A percentile compares a stretch with the other conserved stretches of the same genome.
phyloP scores from a whole-genome alignment of 768 basidiomycete genomes.

The Leccinum fibrillosum region DNA sequence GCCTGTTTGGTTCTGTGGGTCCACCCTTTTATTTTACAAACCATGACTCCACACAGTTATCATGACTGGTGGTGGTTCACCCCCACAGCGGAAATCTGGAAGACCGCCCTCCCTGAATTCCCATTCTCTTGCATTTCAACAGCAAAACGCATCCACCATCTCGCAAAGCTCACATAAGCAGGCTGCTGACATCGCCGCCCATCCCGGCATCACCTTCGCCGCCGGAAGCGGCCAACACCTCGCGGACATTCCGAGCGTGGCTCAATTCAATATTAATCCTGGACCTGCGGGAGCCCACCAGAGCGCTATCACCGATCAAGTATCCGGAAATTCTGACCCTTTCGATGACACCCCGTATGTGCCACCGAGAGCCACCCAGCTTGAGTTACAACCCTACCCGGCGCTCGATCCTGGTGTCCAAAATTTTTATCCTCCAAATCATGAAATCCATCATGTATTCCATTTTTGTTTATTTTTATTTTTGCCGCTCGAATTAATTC shows the following conservation, averaged over 20 bases:
- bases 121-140: conserved; percentile 17
- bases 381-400: conserved; percentile 16
- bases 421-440: conserved; percentile 11
- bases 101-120: conserved; percentile 5
- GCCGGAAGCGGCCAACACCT: conserved; percentile 11
- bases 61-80: conserved; percentile 27
- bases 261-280: conserved; percentile 9
- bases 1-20: conserved; percentile 35
- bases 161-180: conserved; percentile 8
- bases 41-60: conserved; percentile 23
- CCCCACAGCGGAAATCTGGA: conserved; percentile 13
- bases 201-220: conserved; percentile 11
- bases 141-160: conserved; percentile 7
- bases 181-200: conserved; percentile 17
- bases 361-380: conserved; percentile 24
- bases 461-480: background rate
- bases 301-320: conserved; percentile 6
- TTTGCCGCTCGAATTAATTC: background rate
- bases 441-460: conserved; percentile 17
- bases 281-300: conserved; percentile 11
- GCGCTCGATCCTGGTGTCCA: conserved; percentile 10
- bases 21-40: conserved; percentile 27
- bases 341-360: conserved; percentile 30
- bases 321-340: conserved; percentile 15
- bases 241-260: conserved; percentile 7